These are phyloP conservation scores for Colletotrichum orchidophilum DNA, from an alignment of 2,329 filamentous ascomycete species.

Conservation along the genomic window DNA sequence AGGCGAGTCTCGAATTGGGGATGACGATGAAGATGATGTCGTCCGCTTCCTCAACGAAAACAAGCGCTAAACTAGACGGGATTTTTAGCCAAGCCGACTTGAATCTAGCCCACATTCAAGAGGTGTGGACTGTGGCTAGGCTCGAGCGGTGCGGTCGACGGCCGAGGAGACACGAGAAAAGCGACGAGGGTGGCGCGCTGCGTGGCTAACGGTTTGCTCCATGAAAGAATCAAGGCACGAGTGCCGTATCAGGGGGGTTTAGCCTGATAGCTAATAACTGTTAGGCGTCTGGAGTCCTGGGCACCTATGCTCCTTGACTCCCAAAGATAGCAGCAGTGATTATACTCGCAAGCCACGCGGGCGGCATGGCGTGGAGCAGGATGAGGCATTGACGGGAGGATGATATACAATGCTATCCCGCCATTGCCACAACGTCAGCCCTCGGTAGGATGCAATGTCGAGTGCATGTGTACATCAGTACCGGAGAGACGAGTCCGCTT, in stretches of 20 bases:
- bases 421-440: not conserved
- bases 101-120: not conserved
- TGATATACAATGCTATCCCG: not conserved
- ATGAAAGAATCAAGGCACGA: not conserved
- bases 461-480: not conserved
- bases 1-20: not conserved
- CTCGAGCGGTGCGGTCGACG: not conserved
- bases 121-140: not conserved
- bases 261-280: not conserved
- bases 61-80: not conserved
- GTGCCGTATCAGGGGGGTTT: not conserved
- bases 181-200: not conserved
- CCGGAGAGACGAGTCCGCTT: not conserved
- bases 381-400: not conserved
- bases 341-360: conserved; percentile 2
- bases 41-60: not conserved
- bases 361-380: not conserved
- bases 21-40: not conserved
- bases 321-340: conserved; percentile 7
- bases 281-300: not conserved
- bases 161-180: not conserved
- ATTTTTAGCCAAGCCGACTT: not conserved
- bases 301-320: not conserved
- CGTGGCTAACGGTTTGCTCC: conserved; percentile 4
- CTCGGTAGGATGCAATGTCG: not conserved